These are phyloP conservation scores for Sherardia arvensis DNA, from an alignment of 257 asterid species.

Conservation along the genomic window DNA sequence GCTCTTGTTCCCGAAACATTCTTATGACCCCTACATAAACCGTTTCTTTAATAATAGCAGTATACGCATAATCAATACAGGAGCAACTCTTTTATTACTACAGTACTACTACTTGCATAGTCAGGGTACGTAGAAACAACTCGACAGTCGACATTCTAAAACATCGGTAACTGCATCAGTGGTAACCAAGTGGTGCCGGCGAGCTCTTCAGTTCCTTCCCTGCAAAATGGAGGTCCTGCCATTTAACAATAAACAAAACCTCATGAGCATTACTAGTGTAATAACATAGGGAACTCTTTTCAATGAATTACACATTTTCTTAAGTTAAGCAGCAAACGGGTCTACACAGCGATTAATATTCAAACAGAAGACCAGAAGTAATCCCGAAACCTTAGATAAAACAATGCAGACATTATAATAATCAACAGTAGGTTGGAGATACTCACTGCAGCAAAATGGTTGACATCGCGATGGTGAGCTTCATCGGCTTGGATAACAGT, in stretches of 20 bases:
- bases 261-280: background rate
- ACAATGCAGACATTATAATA: background rate
- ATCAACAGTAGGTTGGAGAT: background rate
- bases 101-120: background rate
- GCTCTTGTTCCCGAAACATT: background rate
- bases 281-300: background rate
- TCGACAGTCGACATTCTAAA: background rate
- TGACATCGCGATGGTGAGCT: slow-evolving; percentile 97
- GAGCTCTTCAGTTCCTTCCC: slow-evolving; percentile 76
- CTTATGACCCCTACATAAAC: background rate
- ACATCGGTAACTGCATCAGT: slow-evolving; percentile 15
- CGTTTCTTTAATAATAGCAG: too few relatives aligned
- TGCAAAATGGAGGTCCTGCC: slow-evolving; percentile 79
- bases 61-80: background rate
- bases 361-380: background rate
- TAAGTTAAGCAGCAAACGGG: too few relatives aligned
- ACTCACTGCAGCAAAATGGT: slow-evolving; percentile 94
- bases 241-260: background rate
- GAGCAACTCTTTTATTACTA: background rate
- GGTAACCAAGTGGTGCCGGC: slow-evolving; percentile 82
- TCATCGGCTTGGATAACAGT: slow-evolving; percentile 87
- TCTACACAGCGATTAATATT: too few relatives aligned
- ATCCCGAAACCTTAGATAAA: background rate
- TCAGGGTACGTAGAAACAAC: background rate
- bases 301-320: background rate